These are phyloP conservation scores for Lipomyces orientalis DNA, from an alignment of 805 yeast genomes.

Conservation along the genomic window DNA sequence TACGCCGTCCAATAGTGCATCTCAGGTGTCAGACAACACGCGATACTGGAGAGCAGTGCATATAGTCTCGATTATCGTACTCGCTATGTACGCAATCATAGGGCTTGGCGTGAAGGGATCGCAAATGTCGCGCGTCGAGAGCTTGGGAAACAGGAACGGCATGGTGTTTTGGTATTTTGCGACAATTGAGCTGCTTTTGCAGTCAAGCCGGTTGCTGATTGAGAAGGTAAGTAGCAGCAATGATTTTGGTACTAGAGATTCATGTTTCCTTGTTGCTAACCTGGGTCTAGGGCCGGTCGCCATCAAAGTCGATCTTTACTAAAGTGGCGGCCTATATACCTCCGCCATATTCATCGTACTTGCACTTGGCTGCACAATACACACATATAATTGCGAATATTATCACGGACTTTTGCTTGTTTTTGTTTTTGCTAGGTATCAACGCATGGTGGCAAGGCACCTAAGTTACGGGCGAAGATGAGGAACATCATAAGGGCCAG, in stretches of 20 bases:
- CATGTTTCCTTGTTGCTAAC: background rate
- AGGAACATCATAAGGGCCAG: background rate
- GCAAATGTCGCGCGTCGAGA: conserved; percentile 26
- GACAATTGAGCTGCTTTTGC: conserved; percentile 28
- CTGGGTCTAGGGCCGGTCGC: conserved; percentile 34
- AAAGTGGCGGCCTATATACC: conserved; percentile 36
- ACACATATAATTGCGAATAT: conserved; percentile 33
- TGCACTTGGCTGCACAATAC: conserved; percentile 36
- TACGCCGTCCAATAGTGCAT: background rate
- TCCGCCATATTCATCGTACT: conserved; percentile 37
- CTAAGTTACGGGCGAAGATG: background rate
- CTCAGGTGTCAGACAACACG: conserved; percentile 9
- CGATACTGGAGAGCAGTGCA: conserved; percentile 23
- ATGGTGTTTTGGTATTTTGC: conserved; percentile 31
- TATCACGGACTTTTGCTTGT: conserved; percentile 34
- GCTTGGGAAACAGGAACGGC: conserved; percentile 14
- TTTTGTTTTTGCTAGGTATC: conserved; percentile 33
- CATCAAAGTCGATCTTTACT: conserved; percentile 37
- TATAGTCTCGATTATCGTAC: conserved; percentile 9
- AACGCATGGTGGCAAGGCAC: conserved; percentile 26
- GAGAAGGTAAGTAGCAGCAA: conserved; percentile 25
- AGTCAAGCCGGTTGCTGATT: conserved; percentile 29
- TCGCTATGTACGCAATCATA: conserved; percentile 25
- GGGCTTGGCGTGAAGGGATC: conserved; percentile 21
- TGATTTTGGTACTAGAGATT: background rate